A percentile compares a stretch with the other conserved stretches of the same genome.
phyloP scores from a whole-genome alignment of 805 yeast genomes.

The Candida ovalis region DNA sequence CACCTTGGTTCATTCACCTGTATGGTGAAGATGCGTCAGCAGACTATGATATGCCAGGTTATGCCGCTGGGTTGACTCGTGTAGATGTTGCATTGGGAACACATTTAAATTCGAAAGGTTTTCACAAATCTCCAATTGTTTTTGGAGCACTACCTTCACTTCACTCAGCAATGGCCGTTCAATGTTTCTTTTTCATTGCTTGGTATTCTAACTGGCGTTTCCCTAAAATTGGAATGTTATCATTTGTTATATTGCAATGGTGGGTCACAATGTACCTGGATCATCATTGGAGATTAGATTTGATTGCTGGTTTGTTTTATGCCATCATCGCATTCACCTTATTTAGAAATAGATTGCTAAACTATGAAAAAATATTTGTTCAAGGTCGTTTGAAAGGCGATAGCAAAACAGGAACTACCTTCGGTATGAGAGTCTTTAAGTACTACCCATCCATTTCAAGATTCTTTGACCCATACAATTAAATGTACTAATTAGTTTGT shows the following conservation, averaged over 20 bases:
- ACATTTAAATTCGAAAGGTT: constrained; percentile 55
- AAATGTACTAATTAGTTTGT: neutral
- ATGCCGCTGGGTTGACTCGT: constrained; percentile 66
- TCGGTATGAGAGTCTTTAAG: constrained; percentile 65
- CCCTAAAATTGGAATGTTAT: constrained; percentile 35
- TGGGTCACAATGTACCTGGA: constrained; percentile 74
- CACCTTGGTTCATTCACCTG: constrained; percentile 68
- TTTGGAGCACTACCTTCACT: constrained; percentile 76
- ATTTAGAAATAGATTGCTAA: constrained; percentile 32
- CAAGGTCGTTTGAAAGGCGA: constrained; percentile 37
- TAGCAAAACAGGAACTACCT: constrained; percentile 40
- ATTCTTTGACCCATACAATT: constrained; percentile 48
- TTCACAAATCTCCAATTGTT: constrained; percentile 64
- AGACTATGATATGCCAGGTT: constrained; percentile 60
- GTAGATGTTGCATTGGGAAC: constrained; percentile 64
- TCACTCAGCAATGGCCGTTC: constrained; percentile 63
- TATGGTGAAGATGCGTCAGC: constrained; percentile 56
- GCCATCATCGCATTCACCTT: constrained; percentile 42
- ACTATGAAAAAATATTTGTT: constrained; percentile 36
- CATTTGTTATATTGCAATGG: constrained; percentile 57
- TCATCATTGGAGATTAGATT: constrained; percentile 67
- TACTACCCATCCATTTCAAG: constrained; percentile 43
- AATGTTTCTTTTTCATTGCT: constrained; percentile 41
- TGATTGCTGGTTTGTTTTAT: constrained; percentile 52
- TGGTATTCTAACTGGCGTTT: constrained; percentile 36